Evolutionary conservation across 257 asterid genomes (phyloP).

Genomic region (Solanum phureja): DNA sequence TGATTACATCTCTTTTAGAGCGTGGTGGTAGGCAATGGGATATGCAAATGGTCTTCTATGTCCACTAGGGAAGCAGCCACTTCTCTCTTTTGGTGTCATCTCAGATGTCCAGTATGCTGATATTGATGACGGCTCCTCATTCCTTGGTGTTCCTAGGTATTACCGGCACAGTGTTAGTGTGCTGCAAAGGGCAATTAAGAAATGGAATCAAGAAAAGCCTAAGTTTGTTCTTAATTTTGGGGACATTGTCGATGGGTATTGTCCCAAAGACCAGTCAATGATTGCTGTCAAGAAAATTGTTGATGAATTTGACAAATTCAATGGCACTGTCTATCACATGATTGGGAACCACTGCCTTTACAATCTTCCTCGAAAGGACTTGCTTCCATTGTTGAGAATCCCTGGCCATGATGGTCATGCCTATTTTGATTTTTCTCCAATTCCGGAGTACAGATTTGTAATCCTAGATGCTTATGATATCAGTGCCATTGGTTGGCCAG

Average conservation of each 20-base stretch:
- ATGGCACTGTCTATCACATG: constrained; percentile 81
- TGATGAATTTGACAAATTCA: constrained; percentile 32
- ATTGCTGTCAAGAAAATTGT: constrained; percentile 39
- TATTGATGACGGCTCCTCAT: constrained; percentile 82
- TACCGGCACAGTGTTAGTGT: constrained; percentile 72
- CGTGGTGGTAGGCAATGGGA: constrained; percentile 35
- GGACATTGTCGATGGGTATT: constrained; percentile 79
- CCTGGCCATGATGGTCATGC: constrained; percentile 31
- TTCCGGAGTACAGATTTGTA: constrained; percentile 65
- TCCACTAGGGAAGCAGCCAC: constrained; percentile 47
- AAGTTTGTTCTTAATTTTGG: constrained; percentile 69
- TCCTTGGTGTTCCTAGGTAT: constrained; percentile 92
- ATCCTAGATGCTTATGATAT: constrained; percentile 83
- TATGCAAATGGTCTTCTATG: constrained; percentile 31
- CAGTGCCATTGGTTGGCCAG: constrained; percentile 84
- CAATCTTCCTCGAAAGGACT: constrained; percentile 77
- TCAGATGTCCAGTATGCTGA: constrained; percentile 95
- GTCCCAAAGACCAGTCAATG: constrained; percentile 71
- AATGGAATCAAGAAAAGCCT: constrained; percentile 40
- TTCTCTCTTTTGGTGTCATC: constrained; percentile 86
- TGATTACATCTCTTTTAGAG: background rate
- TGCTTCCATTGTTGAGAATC: constrained; percentile 69
- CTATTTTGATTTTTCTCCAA: constrained; percentile 81
- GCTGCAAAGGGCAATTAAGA: constrained; percentile 62
- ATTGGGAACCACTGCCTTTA: constrained; percentile 96